phyloP scores from a whole-genome alignment of 331 rosid species.

The Malus hybrid region DNA sequence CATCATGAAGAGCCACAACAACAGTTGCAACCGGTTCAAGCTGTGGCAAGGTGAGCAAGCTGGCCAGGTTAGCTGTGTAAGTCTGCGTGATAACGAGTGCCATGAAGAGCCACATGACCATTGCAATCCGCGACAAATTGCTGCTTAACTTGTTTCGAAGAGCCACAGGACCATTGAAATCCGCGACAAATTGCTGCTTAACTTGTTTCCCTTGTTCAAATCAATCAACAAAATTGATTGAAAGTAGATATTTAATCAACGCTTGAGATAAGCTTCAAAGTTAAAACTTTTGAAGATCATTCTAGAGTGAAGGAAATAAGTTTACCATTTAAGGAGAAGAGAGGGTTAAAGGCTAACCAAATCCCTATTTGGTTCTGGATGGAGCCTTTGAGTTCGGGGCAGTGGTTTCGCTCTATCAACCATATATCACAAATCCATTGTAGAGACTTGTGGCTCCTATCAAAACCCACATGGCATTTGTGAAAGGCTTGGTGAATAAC shows the following conservation, averaged over 20 bases:
- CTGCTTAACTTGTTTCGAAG: constrained; percentile 13
- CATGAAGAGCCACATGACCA: constrained; percentile 37
- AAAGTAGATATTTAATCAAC: background rate
- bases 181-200: constrained; percentile 35
- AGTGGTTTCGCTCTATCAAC: constrained; percentile 34
- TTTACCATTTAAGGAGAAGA: constrained; percentile 32
- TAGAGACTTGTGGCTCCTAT: constrained; percentile 19
- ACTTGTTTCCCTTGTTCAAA: constrained; percentile 19
- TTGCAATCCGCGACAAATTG: constrained; percentile 37
- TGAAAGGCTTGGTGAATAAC: constrained; percentile 41
- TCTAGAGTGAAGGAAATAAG: background rate
- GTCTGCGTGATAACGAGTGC: constrained; percentile 33
- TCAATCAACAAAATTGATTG: background rate
- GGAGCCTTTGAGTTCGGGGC: constrained; percentile 25
- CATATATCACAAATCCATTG: constrained; percentile 39
- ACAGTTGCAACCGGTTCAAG: constrained; percentile 15
- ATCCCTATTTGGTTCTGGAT: constrained; percentile 20
- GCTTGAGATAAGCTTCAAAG: background rate
- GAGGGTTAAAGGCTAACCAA: constrained; percentile 26
- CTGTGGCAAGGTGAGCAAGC: constrained; percentile 29
- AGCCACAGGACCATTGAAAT: constrained; percentile 37
- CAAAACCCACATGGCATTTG: constrained; percentile 34
- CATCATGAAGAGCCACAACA: constrained; percentile 14
- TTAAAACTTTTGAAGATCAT: background rate
- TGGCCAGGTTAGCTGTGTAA: constrained; percentile 44